Evolutionary conservation across 306 rosid genomes (phyloP), one percentile per base, ranked within the genome.

Genomic region (Mimosa bimucronata): DNA sequence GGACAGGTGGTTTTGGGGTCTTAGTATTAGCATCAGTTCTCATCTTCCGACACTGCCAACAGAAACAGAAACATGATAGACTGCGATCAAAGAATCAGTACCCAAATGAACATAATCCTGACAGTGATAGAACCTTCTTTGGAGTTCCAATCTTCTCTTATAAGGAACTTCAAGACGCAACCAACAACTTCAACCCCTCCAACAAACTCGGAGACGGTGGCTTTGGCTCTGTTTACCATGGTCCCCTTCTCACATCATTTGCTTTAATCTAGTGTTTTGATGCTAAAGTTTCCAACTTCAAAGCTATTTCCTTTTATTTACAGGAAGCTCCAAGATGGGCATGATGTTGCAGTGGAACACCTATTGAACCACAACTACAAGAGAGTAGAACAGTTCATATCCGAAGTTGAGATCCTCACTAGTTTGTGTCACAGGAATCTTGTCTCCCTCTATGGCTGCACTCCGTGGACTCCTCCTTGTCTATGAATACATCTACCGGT

Each of bases 141-240:
- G 87, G 88, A 9, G 69, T 88, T 16, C 88, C 87, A 1, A 74
- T 90, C 45, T 87, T 90, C 77, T 77, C 91, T 8, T 88, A 90
- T 37, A 73, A 8, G 4, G 94, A 90, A 55, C 91, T 92, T 26
- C 83, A 79, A 77, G 83, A 73, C 75, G 92, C 97, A 45, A 92
- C 97, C 0, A 77, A 88, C 69, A 84, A 87, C 42, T 90, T 92
- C 16, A 77, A 88, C 44, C 26, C 7, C n/a, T 76, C 76, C 18
- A 90, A 30, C 68, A 82, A 84, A 71, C 90, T 92, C 0, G 94
- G 97, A 81, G 91, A 87, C 16, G 95, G 38, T 34, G 38, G 38
- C 38, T 34, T 34, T 6, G 38, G 90, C 61, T 80, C 78, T 15
- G 97, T 91, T 19, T 91, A 91, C 73, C 60, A 84, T 44, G 97